Base-by-base conservation (phyloP, 2,329 filamentous ascomycete genomes). In the Claviceps cyperi region DNA sequence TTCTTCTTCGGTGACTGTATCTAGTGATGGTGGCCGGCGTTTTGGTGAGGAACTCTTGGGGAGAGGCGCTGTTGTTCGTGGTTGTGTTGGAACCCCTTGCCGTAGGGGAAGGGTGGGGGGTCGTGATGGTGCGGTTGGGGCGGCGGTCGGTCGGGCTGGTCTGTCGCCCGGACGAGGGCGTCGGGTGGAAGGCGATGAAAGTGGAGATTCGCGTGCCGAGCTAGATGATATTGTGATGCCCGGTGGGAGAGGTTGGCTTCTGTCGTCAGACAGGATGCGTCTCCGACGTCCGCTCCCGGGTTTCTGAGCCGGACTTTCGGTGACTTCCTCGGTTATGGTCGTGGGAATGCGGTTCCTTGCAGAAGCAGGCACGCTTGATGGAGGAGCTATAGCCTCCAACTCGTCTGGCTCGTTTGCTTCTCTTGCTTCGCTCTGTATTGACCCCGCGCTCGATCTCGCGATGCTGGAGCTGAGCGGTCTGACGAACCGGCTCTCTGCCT, bases 271-370 rank as follows among this genome's bases (percentile, higher is more conserved):
- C 14, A 59, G 62, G 14, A 75, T 58, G 3, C 59, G 66, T 24
- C 70, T 68, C 46, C 75, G 64, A 8, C 68, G 69, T 1, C 76
- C 77, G 54, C 75, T 80, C 2, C 77, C 77, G 1, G 77, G 77
- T 14, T 75, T 76, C 54, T 74, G 61, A 8, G 57, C 63, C 0
- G 78, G 77, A 50, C 76, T 79, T 57, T 81, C 62, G 32, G 54
- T 57, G 2, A 62, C 55, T 47, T 62, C 56, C 22, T 59, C 60
- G 5, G 58, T 44, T 0, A 56, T 51, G 2, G 43, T 48, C 1
- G 48, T 46, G 5, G 58, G 53, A 4, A 48, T n/a, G 4, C 50
- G 57, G 28, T 41, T 17, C 15, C 48, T 49, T n/a, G 40, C 39
- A 35, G 43, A 50, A 5, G 5, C 14, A 1, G 52, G 51, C 11